Conservation (phyloP, 2,329 filamentous ascomycete species). For the Aspergillus glaucus region DNA sequence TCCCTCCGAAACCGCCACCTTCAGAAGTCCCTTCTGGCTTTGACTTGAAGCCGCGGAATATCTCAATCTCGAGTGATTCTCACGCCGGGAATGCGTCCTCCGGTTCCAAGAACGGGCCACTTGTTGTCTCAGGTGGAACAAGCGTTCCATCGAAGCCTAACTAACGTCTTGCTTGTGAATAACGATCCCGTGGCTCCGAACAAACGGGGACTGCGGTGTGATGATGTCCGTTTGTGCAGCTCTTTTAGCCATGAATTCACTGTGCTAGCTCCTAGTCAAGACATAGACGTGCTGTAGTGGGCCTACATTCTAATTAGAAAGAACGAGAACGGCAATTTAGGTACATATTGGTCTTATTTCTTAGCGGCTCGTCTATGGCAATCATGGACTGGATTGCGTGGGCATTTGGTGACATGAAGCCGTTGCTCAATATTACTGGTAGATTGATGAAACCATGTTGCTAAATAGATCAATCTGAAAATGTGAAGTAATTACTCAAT, state of each 20-base stretch:
- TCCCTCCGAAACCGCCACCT: slow-evolving; percentile 46
- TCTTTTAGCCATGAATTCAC: too few species aligned
- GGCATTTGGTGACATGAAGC: slow-evolving; percentile 1
- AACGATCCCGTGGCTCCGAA: background rate
- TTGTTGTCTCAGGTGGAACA: slow-evolving; percentile 35
- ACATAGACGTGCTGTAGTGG: too few species aligned
- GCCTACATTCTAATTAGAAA: too few species aligned
- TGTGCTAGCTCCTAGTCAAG: background rate
- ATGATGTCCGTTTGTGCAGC: too few species aligned
- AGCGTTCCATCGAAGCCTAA: slow-evolving; percentile 20
- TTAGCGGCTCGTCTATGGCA: background rate
- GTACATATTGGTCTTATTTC: background rate
- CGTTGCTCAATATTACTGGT: too few species aligned
- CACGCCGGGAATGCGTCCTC: slow-evolving; percentile 18
- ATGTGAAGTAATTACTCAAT: too few species aligned
- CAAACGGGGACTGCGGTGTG: too few species aligned
- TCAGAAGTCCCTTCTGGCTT: slow-evolving; percentile 39
- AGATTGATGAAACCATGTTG: background rate
- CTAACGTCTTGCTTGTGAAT: slow-evolving; percentile 7
- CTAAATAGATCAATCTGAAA: background rate
- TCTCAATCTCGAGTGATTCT: slow-evolving; percentile 13
- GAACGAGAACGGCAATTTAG: background rate
- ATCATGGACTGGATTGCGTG: background rate
- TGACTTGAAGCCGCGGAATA: slow-evolving; percentile 32
- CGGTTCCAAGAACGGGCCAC: slow-evolving; percentile 26